phyloP scores from a whole-genome alignment of 192 early-diverging fungal species.

The Entomortierella beljakovae region DNA sequence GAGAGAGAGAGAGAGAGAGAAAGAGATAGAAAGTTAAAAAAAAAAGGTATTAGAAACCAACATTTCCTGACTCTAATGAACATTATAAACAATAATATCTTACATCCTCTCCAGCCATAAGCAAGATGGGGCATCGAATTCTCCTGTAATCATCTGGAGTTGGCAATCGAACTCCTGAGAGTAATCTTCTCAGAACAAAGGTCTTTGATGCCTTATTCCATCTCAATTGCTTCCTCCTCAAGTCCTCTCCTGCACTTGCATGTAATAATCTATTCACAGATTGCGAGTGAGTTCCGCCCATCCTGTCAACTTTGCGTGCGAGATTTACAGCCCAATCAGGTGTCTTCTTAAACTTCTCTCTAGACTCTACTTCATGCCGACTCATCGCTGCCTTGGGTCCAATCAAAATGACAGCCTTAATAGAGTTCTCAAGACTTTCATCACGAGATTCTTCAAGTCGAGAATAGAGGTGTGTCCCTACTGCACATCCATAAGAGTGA shows the following conservation, averaged over 20 bases:
- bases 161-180: conserved; percentile 54
- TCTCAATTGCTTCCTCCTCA: conserved; percentile 55
- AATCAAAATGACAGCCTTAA: conserved; percentile 66
- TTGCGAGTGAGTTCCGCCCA: conserved; percentile 57
- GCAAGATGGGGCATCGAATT: conserved; percentile 54
- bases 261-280: conserved; percentile 62
- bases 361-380: conserved; percentile 42
- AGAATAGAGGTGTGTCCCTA: conserved; percentile 59
- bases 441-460: conserved; percentile 1
- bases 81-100: not conserved
- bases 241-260: conserved; percentile 33
- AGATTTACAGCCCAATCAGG: conserved; percentile 62
- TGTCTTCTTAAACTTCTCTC: conserved; percentile 42
- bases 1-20: not conserved
- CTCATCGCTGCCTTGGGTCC: conserved; percentile 59
- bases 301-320: conserved; percentile 57
- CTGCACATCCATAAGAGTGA: conserved; percentile 67
- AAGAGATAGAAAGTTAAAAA: not conserved
- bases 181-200: conserved; percentile 56
- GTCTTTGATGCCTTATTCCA: conserved; percentile 67
- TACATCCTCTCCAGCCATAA: conserved; percentile 64
- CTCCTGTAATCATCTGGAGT: conserved; percentile 38
- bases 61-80: not conserved
- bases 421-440: conserved; percentile 14
- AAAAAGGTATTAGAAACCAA: not conserved